Percentiles rank a stretch among this genome's conserved stretches.
These are phyloP conservation scores for Solanum chmielewskii DNA, from an alignment of 257 asterid genomes.

Conservation along the genomic window DNA sequence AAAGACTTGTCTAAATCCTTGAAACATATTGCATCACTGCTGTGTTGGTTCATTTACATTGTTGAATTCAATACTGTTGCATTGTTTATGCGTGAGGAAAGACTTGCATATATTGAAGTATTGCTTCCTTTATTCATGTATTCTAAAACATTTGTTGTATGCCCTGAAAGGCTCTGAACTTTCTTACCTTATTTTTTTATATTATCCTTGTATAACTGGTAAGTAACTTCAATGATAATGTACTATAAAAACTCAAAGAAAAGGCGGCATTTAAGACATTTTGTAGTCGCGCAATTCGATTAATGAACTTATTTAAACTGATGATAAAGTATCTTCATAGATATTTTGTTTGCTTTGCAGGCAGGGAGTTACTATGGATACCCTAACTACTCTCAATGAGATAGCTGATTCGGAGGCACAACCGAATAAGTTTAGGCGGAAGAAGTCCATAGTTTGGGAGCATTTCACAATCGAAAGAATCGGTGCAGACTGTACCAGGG, in stretches of 20 bases:
- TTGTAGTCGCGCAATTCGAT: background rate
- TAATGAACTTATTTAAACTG: background rate
- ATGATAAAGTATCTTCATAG: background rate
- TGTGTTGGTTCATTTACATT: background rate
- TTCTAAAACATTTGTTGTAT: background rate
- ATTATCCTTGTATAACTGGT: background rate
- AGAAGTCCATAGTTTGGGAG: conserved; percentile 88
- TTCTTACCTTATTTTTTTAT: background rate
- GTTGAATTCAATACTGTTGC: background rate
- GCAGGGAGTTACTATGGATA: conserved; percentile 44
- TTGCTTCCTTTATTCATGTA: background rate
- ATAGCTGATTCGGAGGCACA: conserved; percentile 36
- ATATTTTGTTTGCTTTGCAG: background rate
- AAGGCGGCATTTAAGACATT: background rate
- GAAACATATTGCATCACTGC: background rate
- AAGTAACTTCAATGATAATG: background rate
- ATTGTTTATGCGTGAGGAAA: background rate
- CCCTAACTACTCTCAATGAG: conserved; percentile 23
- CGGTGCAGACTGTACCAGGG: conserved; percentile 43
- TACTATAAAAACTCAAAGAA: background rate
- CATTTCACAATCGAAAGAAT: conserved; percentile 50
- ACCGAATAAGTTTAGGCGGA: conserved; percentile 53
- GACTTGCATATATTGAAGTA: background rate
- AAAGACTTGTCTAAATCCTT: background rate
- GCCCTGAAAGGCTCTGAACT: background rate